Percentiles rank a stretch among this genome's conserved stretches.
phyloP scores from a whole-genome alignment of 2,329 filamentous ascomycete genomes.

The Calonectria naviculata region DNA sequence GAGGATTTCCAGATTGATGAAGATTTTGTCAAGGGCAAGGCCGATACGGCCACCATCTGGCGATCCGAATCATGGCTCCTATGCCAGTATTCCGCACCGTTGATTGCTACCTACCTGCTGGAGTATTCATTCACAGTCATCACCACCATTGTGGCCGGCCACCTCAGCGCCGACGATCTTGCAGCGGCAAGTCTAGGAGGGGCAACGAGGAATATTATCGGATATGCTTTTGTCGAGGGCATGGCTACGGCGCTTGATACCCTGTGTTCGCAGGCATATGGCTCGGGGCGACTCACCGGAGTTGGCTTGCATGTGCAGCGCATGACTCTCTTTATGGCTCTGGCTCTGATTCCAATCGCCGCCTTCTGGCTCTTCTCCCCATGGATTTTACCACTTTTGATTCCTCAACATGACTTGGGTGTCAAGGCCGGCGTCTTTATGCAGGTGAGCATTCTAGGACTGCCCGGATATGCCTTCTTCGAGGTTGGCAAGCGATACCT shows the following conservation, averaged over 20 bases:
- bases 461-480: slow-evolving; percentile 65
- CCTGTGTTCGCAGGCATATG: slow-evolving; percentile 37
- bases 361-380: slow-evolving; percentile 61
- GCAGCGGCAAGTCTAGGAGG: slow-evolving; percentile 63
- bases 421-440: slow-evolving; percentile 62
- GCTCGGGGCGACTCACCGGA: slow-evolving; percentile 53
- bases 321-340: slow-evolving; percentile 61
- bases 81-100: slow-evolving; percentile 50
- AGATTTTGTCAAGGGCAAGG: not conserved
- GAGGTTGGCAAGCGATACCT: slow-evolving; percentile 65
- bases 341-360: slow-evolving; percentile 60
- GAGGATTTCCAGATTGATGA: slow-evolving; percentile 3
- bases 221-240: slow-evolving; percentile 53
- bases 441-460: slow-evolving; percentile 57
- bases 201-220: slow-evolving; percentile 66
- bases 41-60: slow-evolving; percentile 11
- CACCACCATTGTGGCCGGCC: slow-evolving; percentile 63
- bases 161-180: slow-evolving; percentile 62
- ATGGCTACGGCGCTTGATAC: slow-evolving; percentile 42
- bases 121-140: slow-evolving; percentile 64
- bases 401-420: slow-evolving; percentile 59
- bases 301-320: slow-evolving; percentile 66
- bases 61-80: slow-evolving; percentile 32
- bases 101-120: slow-evolving; percentile 63
- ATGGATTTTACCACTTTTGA: slow-evolving; percentile 55